A percentile compares a stretch with the other conserved stretches of the same genome.
Evolutionary conservation across 768 basidiomycete genomes (phyloP).

Genomic region (Rhodotorula diobovata): DNA sequence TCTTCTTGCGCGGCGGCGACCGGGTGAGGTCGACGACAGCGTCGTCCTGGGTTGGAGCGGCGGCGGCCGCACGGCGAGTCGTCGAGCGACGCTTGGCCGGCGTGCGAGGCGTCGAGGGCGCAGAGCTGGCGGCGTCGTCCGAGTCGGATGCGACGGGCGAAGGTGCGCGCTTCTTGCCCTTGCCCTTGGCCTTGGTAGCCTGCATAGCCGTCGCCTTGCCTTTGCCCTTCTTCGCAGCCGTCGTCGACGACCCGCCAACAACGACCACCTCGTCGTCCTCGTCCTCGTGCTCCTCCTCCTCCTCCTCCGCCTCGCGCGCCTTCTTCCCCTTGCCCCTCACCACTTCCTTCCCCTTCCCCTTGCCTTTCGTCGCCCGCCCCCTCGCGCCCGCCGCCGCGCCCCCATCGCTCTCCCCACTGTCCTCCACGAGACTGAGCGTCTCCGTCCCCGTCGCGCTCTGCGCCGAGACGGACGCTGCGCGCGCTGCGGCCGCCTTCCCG

Average conservation of each 20-base stretch:
- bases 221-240: background rate
- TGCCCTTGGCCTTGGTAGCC: background rate
- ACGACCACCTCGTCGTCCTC: background rate
- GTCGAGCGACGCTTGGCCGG: too few species aligned
- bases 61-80: too few species aligned
- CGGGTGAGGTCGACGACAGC: background rate
- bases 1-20: background rate
- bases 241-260: background rate
- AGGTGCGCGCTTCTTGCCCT: slow-evolving; percentile 6
- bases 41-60: too few species aligned
- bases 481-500: background rate
- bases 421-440: slow-evolving; percentile 1
- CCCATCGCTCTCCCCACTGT: background rate
- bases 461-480: background rate
- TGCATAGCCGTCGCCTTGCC: background rate
- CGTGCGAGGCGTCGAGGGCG: background rate
- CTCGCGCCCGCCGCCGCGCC: background rate
- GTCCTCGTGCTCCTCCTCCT: background rate
- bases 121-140: background rate
- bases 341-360: background rate
- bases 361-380: background rate
- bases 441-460: background rate
- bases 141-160: background rate
- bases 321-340: background rate
- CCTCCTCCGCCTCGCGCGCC: background rate